A percentile compares a stretch with the other conserved stretches of the same genome.
Conservation (phyloP, 495 filamentous ascomycete genomes). For the Sphaerosporella brunnea region DNA sequence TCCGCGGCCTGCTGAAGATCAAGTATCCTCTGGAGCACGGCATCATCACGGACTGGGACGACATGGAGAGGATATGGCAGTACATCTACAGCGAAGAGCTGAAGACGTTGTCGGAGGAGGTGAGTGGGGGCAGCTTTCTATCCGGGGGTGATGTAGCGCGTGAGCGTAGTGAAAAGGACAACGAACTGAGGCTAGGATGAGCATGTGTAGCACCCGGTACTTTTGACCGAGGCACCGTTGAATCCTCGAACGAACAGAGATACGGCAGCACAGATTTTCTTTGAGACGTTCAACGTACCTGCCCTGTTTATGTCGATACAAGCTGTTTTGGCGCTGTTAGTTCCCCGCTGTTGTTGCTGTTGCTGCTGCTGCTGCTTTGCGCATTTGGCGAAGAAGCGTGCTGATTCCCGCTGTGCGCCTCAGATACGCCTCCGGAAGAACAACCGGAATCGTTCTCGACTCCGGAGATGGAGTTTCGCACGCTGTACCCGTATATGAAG, state of each 20-base stretch:
- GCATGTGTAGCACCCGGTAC: slow-evolving; percentile 83
- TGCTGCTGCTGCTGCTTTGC: neutral
- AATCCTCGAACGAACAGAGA: slow-evolving; percentile 99
- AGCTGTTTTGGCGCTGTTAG: slow-evolving; percentile 77
- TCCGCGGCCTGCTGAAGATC: slow-evolving; percentile 95
- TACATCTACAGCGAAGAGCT: slow-evolving; percentile 98
- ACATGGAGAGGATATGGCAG: slow-evolving; percentile 99
- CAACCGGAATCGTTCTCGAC: slow-evolving; percentile 99
- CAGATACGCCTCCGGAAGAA: slow-evolving; percentile 96
- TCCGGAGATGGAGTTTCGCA: slow-evolving; percentile 99
- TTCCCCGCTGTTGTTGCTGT: neutral
- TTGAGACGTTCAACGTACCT: slow-evolving; percentile 99
- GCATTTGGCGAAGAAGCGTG: neutral
- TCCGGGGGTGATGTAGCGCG: no score
- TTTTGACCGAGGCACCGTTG: slow-evolving; percentile 97
- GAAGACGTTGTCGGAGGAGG: slow-evolving; percentile 92
- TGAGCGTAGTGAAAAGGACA: no score
- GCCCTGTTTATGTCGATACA: slow-evolving; percentile 99
- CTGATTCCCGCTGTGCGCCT: slow-evolving; percentile 2
- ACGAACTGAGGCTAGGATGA: slow-evolving; percentile 5
- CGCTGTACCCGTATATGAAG: slow-evolving; percentile 99
- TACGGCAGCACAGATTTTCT: slow-evolving; percentile 99
- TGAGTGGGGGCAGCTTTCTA: no score
- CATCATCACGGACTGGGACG: slow-evolving; percentile 99
- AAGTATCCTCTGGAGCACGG: slow-evolving; percentile 99